These are phyloP conservation scores for Suillus placidus DNA, from an alignment of 768 basidiomycete genomes.

Conservation along the genomic window DNA sequence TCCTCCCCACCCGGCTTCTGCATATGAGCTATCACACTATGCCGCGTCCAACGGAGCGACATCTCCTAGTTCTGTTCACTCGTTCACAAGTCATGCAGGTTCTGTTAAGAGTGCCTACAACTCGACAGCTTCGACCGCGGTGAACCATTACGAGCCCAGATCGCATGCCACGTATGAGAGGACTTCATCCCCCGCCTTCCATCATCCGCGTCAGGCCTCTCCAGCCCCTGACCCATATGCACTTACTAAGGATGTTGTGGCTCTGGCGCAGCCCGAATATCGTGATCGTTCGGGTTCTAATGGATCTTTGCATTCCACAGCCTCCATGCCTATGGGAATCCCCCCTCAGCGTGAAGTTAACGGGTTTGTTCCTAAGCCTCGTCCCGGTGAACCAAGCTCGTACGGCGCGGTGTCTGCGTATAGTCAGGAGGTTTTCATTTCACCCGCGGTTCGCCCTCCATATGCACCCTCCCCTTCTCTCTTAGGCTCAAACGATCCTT, in stretches of 20 bases:
- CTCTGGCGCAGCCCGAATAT: constrained; percentile 20
- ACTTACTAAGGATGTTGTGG: constrained; percentile 29
- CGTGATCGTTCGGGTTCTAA: constrained; percentile 49
- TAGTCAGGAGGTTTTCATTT: constrained; percentile 30
- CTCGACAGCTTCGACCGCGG: not conserved
- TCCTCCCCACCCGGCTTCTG: not conserved
- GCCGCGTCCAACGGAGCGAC: constrained; percentile 19
- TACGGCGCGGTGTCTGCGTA: constrained; percentile 21
- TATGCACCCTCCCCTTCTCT: constrained; percentile 88
- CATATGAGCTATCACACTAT: constrained; percentile 10
- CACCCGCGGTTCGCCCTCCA: constrained; percentile 47
- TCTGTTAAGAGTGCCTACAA: constrained; percentile 13
- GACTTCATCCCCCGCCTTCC: constrained; percentile 33
- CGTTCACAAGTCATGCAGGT: constrained; percentile 21
- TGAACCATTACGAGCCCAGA: constrained; percentile 25
- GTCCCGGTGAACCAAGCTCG: constrained; percentile 22
- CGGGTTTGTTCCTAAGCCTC: constrained; percentile 26
- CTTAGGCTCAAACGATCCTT: constrained; percentile 79
- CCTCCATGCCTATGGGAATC: constrained; percentile 22
- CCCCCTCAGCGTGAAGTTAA: constrained; percentile 29
- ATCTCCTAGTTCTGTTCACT: constrained; percentile 31
- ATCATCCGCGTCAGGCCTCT: constrained; percentile 22
- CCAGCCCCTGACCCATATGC: constrained; percentile 41
- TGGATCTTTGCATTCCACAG: constrained; percentile 42
- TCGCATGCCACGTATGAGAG: constrained; percentile 26